A percentile compares a stretch with the other conserved stretches of the same genome.
Evolutionary conservation across 1,284 basidiomycete species (phyloP).

Genomic region (Fomitiporia mediterranea): DNA sequence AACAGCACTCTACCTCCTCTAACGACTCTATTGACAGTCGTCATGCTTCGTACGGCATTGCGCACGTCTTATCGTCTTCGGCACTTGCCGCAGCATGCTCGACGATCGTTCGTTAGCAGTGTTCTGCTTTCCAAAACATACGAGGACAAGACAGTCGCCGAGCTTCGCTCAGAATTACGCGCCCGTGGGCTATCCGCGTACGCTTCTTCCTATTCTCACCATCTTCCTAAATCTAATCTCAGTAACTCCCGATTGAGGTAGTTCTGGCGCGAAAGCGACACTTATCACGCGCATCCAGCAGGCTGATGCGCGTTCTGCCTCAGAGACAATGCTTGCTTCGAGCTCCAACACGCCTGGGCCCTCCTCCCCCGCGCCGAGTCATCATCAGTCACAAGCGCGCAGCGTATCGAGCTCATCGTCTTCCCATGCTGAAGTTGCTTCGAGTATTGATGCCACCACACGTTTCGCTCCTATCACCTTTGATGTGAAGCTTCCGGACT

Average conservation of each 20-base stretch:
- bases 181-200: slow-evolving; percentile 60
- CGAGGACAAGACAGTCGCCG: slow-evolving; percentile 56
- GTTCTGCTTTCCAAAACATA: slow-evolving; percentile 62
- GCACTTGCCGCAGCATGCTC: neutral
- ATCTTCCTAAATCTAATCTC: neutral
- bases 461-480: slow-evolving; percentile 27
- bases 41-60: slow-evolving; percentile 7
- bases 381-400: slow-evolving; percentile 23
- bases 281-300: slow-evolving; percentile 52
- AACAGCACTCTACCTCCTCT: neutral
- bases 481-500: slow-evolving; percentile 53
- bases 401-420: slow-evolving; percentile 34
- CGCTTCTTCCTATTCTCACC: slow-evolving; percentile 27
- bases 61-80: neutral
- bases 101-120: slow-evolving; percentile 50
- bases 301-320: slow-evolving; percentile 36
- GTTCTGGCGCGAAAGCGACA: slow-evolving; percentile 55
- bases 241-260: slow-evolving; percentile 25
- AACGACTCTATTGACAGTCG: neutral
- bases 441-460: slow-evolving; percentile 8
- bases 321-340: slow-evolving; percentile 21
- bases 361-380: slow-evolving; percentile 21
- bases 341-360: slow-evolving; percentile 21
- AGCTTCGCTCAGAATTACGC: slow-evolving; percentile 62
- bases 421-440: slow-evolving; percentile 21